Evolutionary conservation across 352 stramenopile species (phyloP), one percentile per base, ranked within the genome.

Genomic region (Globisporangium cylindrosporum): DNA sequence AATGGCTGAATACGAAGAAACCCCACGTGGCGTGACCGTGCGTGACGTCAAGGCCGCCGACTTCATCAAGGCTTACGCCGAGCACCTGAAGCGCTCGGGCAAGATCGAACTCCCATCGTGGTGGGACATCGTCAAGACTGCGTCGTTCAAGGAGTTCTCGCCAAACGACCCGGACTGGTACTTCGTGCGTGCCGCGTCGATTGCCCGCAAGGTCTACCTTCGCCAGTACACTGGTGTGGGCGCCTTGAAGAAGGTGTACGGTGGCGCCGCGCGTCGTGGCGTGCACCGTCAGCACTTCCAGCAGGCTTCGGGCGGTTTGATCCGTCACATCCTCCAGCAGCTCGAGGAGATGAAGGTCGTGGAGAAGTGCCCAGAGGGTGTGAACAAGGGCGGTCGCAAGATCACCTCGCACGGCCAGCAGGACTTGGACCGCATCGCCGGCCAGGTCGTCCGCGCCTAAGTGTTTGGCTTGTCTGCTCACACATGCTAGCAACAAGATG

Each of bases 341-440:
- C 86, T 99, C 34, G 95, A 99, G 84, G 93, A 98, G 76, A 99
- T 99, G 86, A 99, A 99, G 86, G 96, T 99, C 71, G 89, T 99
- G 34, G 97, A 99, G 76, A 98, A 98, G 83, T 94, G 90, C 71
- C 71, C 82, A 15, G 88, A 94, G 71, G 88, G 88, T 68, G 86
- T 94, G 41, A 96, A 96, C 76, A 97, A 97, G 75, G 96, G 96
- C 66, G 97, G 97, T 71, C 92, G 97, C 68, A 87, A 89, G 76
- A 98, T 99, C 76, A 96, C 96, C 49, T 93, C 90, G 72, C 96
- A 99, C 75, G 97, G 97, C 82, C 97, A 99, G 86, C 97, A 99
- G 83, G 97, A 99, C 91, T 85, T 99, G 68, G 97, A 99, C 85
- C 96, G 96, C 86, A 99, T 99, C 79, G 97, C 97, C 66, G 95